Evolutionary conservation across 108 stramenopile species (phyloP).

Genomic region (Chaetoceros muelleri): DNA sequence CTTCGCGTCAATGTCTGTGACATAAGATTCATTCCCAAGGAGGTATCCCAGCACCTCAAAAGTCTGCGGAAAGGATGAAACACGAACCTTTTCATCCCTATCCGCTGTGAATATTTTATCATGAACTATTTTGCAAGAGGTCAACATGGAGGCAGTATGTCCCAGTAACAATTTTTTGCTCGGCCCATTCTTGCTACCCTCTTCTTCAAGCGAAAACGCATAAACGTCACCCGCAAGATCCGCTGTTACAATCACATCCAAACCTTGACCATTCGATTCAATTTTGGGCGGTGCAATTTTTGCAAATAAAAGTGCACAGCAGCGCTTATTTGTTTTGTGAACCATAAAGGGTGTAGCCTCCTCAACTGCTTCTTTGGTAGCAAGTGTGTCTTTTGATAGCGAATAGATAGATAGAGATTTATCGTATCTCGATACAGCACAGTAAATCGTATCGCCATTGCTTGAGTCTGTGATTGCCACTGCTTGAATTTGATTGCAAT

Average conservation of each 20-base stretch:
- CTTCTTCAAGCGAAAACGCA: constrained; percentile 39
- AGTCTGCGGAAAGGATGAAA: constrained; percentile 62
- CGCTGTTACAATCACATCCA: constrained; percentile 39
- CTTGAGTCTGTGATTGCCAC: constrained; percentile 24
- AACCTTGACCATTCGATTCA: background rate
- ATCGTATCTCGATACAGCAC: constrained; percentile 51
- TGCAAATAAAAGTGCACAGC: constrained; percentile 34
- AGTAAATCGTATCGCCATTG: constrained; percentile 14
- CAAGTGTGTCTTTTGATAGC: background rate
- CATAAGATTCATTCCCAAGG: constrained; percentile 61
- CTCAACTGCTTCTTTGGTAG: background rate
- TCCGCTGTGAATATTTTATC: constrained; percentile 38
- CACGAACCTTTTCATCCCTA: constrained; percentile 78
- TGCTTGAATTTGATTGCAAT: constrained; percentile 35
- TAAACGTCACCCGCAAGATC: constrained; percentile 72
- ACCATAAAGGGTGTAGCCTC: constrained; percentile 3
- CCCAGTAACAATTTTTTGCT: constrained; percentile 45
- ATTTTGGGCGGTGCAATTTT: constrained; percentile 5
- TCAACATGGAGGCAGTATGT: constrained; percentile 85
- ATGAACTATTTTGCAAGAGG: constrained; percentile 23
- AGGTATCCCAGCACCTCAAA: constrained; percentile 52
- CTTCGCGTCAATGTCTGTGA: constrained; percentile 35
- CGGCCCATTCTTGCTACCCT: constrained; percentile 1
- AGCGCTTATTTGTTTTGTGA: constrained; percentile 45
- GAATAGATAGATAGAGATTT: constrained; percentile 50